phyloP scores from a whole-genome alignment of 768 basidiomycete genomes.

The Collybia mongolica region DNA sequence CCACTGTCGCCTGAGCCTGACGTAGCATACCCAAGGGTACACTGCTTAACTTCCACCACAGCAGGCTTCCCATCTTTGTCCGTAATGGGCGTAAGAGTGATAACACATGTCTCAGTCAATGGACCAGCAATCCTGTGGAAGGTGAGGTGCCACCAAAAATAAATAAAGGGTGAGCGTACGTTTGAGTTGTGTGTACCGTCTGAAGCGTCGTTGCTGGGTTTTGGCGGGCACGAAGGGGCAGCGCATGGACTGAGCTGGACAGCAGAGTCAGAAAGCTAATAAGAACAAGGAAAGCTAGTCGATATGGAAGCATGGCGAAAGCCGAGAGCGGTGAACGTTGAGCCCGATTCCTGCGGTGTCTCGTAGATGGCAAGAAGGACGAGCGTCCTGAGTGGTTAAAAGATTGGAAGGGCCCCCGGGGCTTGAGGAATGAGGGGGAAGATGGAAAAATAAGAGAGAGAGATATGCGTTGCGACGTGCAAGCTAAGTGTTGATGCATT shows the following conservation, averaged over 20 bases:
- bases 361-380: slow-evolving; percentile 33
- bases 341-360: slow-evolving; percentile 54
- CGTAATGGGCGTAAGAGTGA: slow-evolving; percentile 55
- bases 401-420: slow-evolving; percentile 48
- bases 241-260: slow-evolving; percentile 29
- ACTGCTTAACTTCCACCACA: slow-evolving; percentile 52
- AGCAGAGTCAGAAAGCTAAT: slow-evolving; percentile 36
- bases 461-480: slow-evolving; percentile 11
- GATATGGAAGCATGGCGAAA: slow-evolving; percentile 37
- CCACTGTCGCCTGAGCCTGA: background rate
- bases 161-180: slow-evolving; percentile 36
- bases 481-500: slow-evolving; percentile 8
- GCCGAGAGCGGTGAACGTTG: slow-evolving; percentile 29
- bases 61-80: slow-evolving; percentile 47
- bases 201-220: slow-evolving; percentile 36
- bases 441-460: slow-evolving; percentile 25
- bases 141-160: slow-evolving; percentile 6
- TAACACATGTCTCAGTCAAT: slow-evolving; percentile 57
- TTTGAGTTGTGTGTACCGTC: slow-evolving; percentile 41
- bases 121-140: slow-evolving; percentile 45
- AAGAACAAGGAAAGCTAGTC: slow-evolving; percentile 34
- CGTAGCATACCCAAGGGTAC: slow-evolving; percentile 38
- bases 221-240: slow-evolving; percentile 35
- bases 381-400: slow-evolving; percentile 29
- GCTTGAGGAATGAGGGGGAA: slow-evolving; percentile 25